Percentiles rank a stretch among this genome's conserved stretches.
phyloP scores from a whole-genome alignment of 345 rosid species.

The Trapa incisa region DNA sequence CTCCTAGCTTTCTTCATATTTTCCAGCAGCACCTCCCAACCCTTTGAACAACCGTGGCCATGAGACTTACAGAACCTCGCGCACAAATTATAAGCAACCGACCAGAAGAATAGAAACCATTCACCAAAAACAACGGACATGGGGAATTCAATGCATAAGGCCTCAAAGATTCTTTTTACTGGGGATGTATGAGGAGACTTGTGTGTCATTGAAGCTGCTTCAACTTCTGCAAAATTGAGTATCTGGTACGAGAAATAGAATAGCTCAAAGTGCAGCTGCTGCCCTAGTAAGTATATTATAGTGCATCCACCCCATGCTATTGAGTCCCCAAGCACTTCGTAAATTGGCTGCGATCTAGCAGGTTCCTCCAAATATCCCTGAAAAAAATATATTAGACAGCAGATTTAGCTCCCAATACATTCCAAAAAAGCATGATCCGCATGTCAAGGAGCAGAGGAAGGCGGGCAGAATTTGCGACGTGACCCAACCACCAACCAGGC shows the following conservation, averaged over 20 bases:
- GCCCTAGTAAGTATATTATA: slow-evolving; percentile 87
- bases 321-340: slow-evolving; percentile 73
- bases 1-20: slow-evolving; percentile 97
- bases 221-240: slow-evolving; percentile 91
- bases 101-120: neutral
- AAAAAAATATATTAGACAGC: slow-evolving; percentile 1
- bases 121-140: neutral
- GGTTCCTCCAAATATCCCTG: slow-evolving; percentile 84
- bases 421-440: slow-evolving; percentile 21
- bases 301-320: slow-evolving; percentile 99
- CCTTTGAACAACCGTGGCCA: slow-evolving; percentile 25
- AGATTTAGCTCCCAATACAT: neutral
- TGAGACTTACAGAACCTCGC: neutral
- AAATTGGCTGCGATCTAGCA: slow-evolving; percentile 28
- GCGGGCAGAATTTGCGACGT: slow-evolving; percentile 56
- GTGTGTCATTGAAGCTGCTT: slow-evolving; percentile 46
- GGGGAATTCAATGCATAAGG: neutral
- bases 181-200: slow-evolving; percentile 45
- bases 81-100: neutral
- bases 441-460: slow-evolving; percentile 36
- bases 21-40: slow-evolving; percentile 82
- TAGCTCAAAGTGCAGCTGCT: slow-evolving; percentile 92
- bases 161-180: slow-evolving; percentile 26
- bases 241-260: slow-evolving; percentile 94
- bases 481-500: slow-evolving; percentile 28